Conservation (phyloP, 129 eudicot genomes). For the Pittosporum tobira region DNA sequence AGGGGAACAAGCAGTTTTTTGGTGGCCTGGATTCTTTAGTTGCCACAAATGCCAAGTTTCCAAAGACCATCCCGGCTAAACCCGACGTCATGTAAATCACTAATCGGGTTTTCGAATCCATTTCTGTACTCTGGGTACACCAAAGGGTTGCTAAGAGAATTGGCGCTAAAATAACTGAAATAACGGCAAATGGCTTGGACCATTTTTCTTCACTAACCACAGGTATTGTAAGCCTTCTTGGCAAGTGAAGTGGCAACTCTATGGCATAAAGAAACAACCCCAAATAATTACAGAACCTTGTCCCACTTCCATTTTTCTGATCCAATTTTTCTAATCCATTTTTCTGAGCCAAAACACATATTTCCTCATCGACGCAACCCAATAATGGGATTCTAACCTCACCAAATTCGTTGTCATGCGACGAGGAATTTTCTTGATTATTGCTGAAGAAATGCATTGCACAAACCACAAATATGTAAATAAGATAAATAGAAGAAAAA, state of each 20-base stretch:
- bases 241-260: constrained; percentile 46
- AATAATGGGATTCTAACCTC: constrained; percentile 26
- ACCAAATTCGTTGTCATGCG: background rate
- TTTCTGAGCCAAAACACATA: constrained; percentile 3
- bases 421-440: constrained; percentile 14
- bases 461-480: constrained; percentile 38
- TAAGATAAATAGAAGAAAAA: constrained; percentile 32
- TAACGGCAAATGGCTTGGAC: constrained; percentile 48
- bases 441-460: constrained; percentile 32
- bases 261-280: constrained; percentile 22
- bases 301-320: constrained; percentile 2
- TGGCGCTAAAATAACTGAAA: constrained; percentile 48
- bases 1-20: constrained; percentile 35
- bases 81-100: constrained; percentile 23
- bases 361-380: constrained; percentile 41
- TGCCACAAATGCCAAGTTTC: constrained; percentile 25
- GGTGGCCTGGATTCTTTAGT: constrained; percentile 43
- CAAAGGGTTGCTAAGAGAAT: constrained; percentile 34
- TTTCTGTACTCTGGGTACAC: constrained; percentile 27
- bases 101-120: constrained; percentile 14
- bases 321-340: constrained; percentile 2
- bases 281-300: background rate
- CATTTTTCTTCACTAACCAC: constrained; percentile 47
- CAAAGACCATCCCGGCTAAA: constrained; percentile 36
- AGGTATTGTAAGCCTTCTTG: constrained; percentile 69